A percentile compares a stretch with the other conserved stretches of the same genome.
These are phyloP conservation scores for Eucalyptus erythrocorys DNA, from an alignment of 345 rosid genomes.

Conservation along the genomic window DNA sequence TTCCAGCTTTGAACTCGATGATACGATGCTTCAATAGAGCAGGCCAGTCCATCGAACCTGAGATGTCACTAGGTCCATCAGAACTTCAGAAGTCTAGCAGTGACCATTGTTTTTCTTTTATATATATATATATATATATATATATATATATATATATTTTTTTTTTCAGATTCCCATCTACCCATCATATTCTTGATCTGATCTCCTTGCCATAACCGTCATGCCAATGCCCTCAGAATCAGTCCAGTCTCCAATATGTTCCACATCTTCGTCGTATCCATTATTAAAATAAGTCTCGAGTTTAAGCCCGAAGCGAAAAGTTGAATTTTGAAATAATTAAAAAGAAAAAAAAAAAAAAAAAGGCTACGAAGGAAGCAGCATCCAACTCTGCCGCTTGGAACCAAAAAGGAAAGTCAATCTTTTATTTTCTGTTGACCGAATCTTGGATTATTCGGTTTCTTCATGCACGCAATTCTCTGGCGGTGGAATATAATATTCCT, in stretches of 20 bases:
- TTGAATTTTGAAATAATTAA: too few relatives aligned
- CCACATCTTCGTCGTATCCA: constrained; percentile 67
- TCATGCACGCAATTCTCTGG: too few relatives aligned
- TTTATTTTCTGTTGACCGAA: too few relatives aligned
- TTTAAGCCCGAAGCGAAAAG: too few relatives aligned
- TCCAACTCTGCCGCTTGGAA: too few relatives aligned
- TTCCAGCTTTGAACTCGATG: not conserved
- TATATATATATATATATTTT: too few relatives aligned
- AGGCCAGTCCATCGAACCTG: not conserved
- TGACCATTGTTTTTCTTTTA: not conserved
- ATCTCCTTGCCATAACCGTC: constrained; percentile 51
- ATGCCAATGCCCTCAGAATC: constrained; percentile 60
- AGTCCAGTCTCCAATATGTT: constrained; percentile 24
- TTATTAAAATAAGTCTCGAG: too few relatives aligned
- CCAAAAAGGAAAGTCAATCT: too few relatives aligned
- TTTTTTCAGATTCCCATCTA: not conserved
- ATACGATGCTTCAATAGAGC: not conserved
- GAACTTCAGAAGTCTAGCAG: not conserved
- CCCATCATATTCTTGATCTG: constrained; percentile 21
- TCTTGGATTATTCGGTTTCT: too few relatives aligned
- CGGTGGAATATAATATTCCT: too few relatives aligned
- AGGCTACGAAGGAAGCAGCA: too few relatives aligned
- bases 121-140: not conserved
- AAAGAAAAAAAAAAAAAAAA: too few relatives aligned
- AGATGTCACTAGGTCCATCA: not conserved